Base-by-base conservation (phyloP, 2,329 filamentous ascomycete species). In the Monosporascus sp. region DNA sequence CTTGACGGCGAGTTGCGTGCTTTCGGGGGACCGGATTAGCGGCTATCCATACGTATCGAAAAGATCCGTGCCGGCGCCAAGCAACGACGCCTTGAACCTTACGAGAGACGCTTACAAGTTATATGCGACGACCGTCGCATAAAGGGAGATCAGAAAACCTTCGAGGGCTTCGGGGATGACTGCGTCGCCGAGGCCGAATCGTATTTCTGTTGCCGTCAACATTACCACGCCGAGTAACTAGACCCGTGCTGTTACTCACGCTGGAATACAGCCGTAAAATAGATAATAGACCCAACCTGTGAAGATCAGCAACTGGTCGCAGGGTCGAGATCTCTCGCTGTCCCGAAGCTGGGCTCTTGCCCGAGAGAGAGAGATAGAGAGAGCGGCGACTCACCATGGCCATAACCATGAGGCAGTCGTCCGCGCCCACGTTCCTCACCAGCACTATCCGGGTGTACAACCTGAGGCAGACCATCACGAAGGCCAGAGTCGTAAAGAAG, bases 1-100 rank as follows among this genome's bases (percentile, higher is more conserved):
- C 50, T 68, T 68, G 52, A 66, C 55, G 31, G 55, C 45, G 9
- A 64, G 47, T 45, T 65, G 63, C 20, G 59, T 58, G 46, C 43
- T 46, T 35, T 7, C 14, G 22, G 9, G 5, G 43, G 24, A 3
- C 7, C 7, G 16, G 26, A 24, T 46, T 7, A 46, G 43, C 5
- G 24, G 43, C 19, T 5, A 2, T 41, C 2, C 38, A n/a, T n/a
- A 20, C 2, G 5, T 5, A 14, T 35, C 9, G 9, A 35, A 35
- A 1, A 5, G 31, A 14, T 35, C 11, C 31, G 5, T 35, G 31
- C 31, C 31, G 31, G 31, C 31, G 31, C 31, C 2, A 11, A 5
- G 31, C 31, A 14, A 35, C 5, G 11, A 11, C 11, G 40, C 5
- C 40, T 24, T 6, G 19, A 9, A 14, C 19, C 6, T 43, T 6